Evolutionary conservation across 1,284 basidiomycete species (phyloP), one percentile per base, ranked within the genome.

Genomic region (Pulveroboletus sp.): DNA sequence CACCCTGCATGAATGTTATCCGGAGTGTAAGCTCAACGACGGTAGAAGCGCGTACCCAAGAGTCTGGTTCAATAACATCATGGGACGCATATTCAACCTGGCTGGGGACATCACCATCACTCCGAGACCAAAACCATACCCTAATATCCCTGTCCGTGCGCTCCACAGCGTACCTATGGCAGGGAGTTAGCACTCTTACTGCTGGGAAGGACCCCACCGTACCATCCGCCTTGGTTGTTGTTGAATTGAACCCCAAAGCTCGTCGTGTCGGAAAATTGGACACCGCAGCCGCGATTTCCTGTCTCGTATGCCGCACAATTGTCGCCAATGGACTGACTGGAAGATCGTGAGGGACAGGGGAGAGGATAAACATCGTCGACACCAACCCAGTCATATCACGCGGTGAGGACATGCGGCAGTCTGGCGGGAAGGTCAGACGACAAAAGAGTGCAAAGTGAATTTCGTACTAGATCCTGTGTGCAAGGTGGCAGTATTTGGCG

Each of bases 201-300:
- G 8, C 2, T 4, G 5, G 15, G 6, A 5, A 38, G 39, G 40
- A 10, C 20, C 2, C 18, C n/a, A n/a, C 20, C 39, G 18, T 57
- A 76, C 75, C 73, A 77, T 56, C 77, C 76, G 12, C 78, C 79
- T 35, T 72, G 66, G 49, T 65, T 68, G 42, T 43, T 40, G 65
- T 81, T 81, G 63, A 80, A 78, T 20, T 55, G 39, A 11, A 72
- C 68, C 8, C 79, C 79, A 57, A 71, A 77, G 38, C 67, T 74
- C 7, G 49, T 43, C 10, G 2, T 14, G 20, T 70, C 63, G n/a
- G 70, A 67, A 45, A 75, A 71, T 42, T 67, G 58, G 43, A 81
- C 77, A 18, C 77, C 77, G 61, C 82, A 83, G 0, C 81, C 81
- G 18, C 65, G 62, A 60, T 83, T 82, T 42, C 66, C 55, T 3